Evolutionary conservation across 1,139 yeast genomes (phyloP).

Genomic region (Tardiomyces digboiensis): DNA sequence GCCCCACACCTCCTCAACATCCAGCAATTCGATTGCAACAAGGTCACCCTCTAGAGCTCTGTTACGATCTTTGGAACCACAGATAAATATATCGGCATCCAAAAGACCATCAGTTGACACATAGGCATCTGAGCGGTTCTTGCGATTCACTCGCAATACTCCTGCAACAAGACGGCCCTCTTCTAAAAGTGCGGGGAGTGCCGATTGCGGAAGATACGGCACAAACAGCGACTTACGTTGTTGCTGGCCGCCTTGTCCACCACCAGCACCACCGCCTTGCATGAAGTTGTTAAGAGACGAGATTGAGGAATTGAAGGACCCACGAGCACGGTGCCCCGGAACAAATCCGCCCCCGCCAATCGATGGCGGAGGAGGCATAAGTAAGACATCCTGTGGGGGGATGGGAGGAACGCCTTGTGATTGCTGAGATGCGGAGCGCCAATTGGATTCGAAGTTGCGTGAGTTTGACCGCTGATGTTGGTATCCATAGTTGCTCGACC

Average conservation of each 20-base stretch:
- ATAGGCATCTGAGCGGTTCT: slow-evolving; percentile 95
- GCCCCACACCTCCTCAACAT: slow-evolving; percentile 97
- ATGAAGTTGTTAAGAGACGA: slow-evolving; percentile 39
- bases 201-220: slow-evolving; percentile 90
- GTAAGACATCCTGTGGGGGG: neutral
- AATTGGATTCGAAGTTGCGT: slow-evolving; percentile 42
- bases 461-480: slow-evolving; percentile 50
- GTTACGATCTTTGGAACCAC: slow-evolving; percentile 98
- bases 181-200: slow-evolving; percentile 77
- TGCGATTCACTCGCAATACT: slow-evolving; percentile 84
- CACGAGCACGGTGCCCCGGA: slow-evolving; percentile 73
- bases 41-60: slow-evolving; percentile 95
- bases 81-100: slow-evolving; percentile 94
- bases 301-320: slow-evolving; percentile 60
- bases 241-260: slow-evolving; percentile 14
- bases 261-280: slow-evolving; percentile 6
- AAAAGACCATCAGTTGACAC: slow-evolving; percentile 92
- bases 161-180: slow-evolving; percentile 95
- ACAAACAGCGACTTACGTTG: slow-evolving; percentile 86
- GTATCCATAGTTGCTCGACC: slow-evolving; percentile 15
- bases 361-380: slow-evolving; percentile 12
- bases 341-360: slow-evolving; percentile 42
- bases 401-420: slow-evolving; percentile 7
- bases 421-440: slow-evolving; percentile 22
- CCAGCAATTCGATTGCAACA: slow-evolving; percentile 88